Conservation (phyloP, 768 basidiomycete species). For the Sutorius australiensis region DNA sequence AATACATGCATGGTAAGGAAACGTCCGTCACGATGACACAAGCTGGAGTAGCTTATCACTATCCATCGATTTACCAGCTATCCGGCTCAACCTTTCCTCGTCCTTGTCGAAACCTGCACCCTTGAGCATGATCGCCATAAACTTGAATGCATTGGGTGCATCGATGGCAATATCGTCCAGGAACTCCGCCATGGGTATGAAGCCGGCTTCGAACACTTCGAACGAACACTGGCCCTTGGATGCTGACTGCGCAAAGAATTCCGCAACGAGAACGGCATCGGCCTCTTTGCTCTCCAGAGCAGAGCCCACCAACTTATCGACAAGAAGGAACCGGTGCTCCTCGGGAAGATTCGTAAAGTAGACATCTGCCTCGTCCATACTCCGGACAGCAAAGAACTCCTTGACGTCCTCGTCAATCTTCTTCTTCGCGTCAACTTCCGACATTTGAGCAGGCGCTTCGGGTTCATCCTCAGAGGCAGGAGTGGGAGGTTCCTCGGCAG, state of each 20-base stretch:
- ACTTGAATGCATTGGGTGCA: slow-evolving; percentile 78
- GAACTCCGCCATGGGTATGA: slow-evolving; percentile 63
- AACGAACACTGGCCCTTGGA: slow-evolving; percentile 57
- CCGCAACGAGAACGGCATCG: slow-evolving; percentile 73
- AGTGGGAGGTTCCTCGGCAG: slow-evolving; percentile 44
- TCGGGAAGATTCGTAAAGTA: slow-evolving; percentile 77
- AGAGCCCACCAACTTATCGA: slow-evolving; percentile 68
- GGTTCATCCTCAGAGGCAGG: slow-evolving; percentile 49
- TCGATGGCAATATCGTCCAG: slow-evolving; percentile 90
- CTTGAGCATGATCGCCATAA: slow-evolving; percentile 72
- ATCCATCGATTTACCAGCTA: slow-evolving; percentile 61
- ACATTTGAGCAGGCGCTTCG: slow-evolving; percentile 48
- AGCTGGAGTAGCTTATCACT: slow-evolving; percentile 57
- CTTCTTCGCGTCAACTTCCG: slow-evolving; percentile 62
- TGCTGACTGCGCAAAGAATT: slow-evolving; percentile 63
- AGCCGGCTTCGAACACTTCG: slow-evolving; percentile 70
- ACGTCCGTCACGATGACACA: slow-evolving; percentile 39
- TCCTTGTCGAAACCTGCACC: slow-evolving; percentile 58
- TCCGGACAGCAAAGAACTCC: slow-evolving; percentile 84
- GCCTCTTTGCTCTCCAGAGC: slow-evolving; percentile 81
- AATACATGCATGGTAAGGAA: slow-evolving; percentile 12
- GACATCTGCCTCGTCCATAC: slow-evolving; percentile 80
- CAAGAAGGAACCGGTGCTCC: slow-evolving; percentile 58
- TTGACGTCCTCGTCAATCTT: slow-evolving; percentile 80
- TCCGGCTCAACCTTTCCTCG: slow-evolving; percentile 50